Percentiles rank a stretch among this genome's conserved stretches.
These are phyloP conservation scores for Rubia peregrina DNA, from an alignment of 305 asterid species.

Conservation along the genomic window DNA sequence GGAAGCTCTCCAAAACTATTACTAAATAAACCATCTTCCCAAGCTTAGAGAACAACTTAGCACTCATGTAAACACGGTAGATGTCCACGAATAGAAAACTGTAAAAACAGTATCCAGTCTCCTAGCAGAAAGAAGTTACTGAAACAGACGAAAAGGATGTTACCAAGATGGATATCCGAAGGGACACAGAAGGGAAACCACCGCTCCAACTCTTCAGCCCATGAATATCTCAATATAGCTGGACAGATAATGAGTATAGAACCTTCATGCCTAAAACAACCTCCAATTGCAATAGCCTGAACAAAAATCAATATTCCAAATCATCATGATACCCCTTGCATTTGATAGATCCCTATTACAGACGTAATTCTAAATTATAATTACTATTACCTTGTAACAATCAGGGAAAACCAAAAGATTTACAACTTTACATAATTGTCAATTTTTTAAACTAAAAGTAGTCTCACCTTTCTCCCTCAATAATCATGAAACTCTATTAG, in stretches of 20 bases:
- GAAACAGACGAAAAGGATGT: constrained; percentile 13
- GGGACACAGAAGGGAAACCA: constrained; percentile 89
- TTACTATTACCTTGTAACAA: not conserved
- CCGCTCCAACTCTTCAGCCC: constrained; percentile 98
- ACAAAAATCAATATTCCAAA: constrained; percentile 16
- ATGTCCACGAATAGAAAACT: not conserved
- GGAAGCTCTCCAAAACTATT: not conserved
- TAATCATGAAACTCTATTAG: not conserved
- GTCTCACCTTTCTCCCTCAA: not conserved
- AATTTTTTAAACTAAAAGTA: too few relatives aligned
- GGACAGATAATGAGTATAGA: constrained; percentile 89
- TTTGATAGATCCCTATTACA: not conserved
- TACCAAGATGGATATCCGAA: constrained; percentile 91
- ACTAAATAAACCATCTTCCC: not conserved
- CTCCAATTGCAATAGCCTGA: constrained; percentile 86
- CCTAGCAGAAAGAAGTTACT: not conserved
- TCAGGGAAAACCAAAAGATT: not conserved
- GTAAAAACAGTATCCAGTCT: not conserved
- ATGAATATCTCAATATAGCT: constrained; percentile 77
- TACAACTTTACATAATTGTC: not conserved
- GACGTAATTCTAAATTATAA: not conserved
- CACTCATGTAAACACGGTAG: not conserved
- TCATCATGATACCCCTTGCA: not conserved
- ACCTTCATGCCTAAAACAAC: constrained; percentile 80
- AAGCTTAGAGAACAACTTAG: not conserved